Conservation (phyloP, 352 stramenopile species). For the Phytophthora aleatoria region DNA sequence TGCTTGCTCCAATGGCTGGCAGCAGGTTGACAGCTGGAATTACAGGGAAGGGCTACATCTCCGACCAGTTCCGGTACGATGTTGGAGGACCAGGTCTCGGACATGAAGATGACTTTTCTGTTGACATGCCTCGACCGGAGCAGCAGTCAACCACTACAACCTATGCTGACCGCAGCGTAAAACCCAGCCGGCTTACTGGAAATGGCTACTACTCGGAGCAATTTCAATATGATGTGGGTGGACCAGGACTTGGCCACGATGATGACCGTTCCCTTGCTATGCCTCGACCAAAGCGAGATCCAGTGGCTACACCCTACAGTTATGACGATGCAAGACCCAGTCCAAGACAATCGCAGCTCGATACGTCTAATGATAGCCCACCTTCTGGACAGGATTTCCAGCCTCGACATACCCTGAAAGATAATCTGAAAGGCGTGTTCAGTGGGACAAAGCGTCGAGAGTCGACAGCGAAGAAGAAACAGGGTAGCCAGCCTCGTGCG, state of each 20-base stretch:
- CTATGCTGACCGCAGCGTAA: conserved; percentile 12
- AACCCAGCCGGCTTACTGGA: conserved; percentile 13
- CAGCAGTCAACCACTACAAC: conserved; percentile 3
- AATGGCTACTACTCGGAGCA: conserved; percentile 40
- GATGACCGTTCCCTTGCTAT: conserved; percentile 29
- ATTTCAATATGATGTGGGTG: conserved; percentile 35
- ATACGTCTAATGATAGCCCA: background rate
- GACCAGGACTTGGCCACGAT: conserved; percentile 33
- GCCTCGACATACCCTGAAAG: conserved; percentile 37
- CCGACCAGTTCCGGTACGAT: conserved; percentile 43
- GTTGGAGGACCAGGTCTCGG: conserved; percentile 27
- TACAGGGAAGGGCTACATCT: conserved; percentile 38
- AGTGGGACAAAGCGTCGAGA: conserved; percentile 29
- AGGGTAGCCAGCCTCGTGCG: conserved; percentile 15
- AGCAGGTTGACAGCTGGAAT: conserved; percentile 27
- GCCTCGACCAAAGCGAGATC: conserved; percentile 30
- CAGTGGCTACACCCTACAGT: conserved; percentile 5
- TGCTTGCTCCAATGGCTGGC: conserved; percentile 11
- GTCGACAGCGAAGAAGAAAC: conserved; percentile 21
- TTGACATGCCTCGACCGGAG: conserved; percentile 30
- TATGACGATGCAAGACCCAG: conserved; percentile 8
- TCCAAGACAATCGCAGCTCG: conserved; percentile 6
- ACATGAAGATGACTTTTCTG: conserved; percentile 27
- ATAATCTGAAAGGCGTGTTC: conserved; percentile 45
- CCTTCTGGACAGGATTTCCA: conserved; percentile 16